These are phyloP conservation scores for Populus tomentosa DNA, from an alignment of 441 rosid species.

Conservation along the genomic window DNA sequence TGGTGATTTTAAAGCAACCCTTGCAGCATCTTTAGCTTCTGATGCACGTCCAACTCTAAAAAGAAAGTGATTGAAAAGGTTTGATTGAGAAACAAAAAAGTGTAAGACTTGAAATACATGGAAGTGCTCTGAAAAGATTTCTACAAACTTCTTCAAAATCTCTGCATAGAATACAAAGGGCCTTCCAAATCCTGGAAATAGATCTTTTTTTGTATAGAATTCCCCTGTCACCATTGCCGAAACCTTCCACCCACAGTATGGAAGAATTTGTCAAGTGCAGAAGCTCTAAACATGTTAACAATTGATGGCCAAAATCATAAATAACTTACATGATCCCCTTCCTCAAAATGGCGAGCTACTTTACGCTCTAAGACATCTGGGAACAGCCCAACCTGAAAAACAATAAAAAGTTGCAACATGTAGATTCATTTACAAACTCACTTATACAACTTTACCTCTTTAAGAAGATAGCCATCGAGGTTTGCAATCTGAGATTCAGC, in stretches of 20 bases:
- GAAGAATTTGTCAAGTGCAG: constrained; percentile 1
- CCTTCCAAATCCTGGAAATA: constrained; percentile 85
- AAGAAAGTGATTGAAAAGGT: constrained; percentile 3
- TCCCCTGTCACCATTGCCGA: constrained; percentile 86
- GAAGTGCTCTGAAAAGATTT: constrained; percentile 2
- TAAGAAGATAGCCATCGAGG: constrained; percentile 57
- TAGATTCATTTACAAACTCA: constrained; percentile 10
- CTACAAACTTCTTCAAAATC: constrained; percentile 56
- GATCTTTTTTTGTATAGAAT: constrained; percentile 68
- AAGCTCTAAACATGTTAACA: neutral
- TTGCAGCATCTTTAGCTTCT: constrained; percentile 86
- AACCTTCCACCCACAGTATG: constrained; percentile 41
- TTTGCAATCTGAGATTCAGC: constrained; percentile 58
- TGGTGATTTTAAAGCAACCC: constrained; percentile 81
- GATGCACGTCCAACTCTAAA: constrained; percentile 58
- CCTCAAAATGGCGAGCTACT: constrained; percentile 60
- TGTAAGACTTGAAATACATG: neutral
- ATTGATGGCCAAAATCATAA: constrained; percentile 1
- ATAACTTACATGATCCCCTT: constrained; percentile 69
- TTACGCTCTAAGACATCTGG: constrained; percentile 81
- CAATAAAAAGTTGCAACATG: constrained; percentile 14
- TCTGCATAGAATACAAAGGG: constrained; percentile 80
- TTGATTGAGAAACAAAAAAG: constrained; percentile 13
- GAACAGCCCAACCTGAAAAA: constrained; percentile 70
- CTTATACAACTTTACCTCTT: constrained; percentile 40